phyloP scores from a whole-genome alignment of 1,139 yeast genomes.

The Hyphopichia pseudoburtonii region DNA sequence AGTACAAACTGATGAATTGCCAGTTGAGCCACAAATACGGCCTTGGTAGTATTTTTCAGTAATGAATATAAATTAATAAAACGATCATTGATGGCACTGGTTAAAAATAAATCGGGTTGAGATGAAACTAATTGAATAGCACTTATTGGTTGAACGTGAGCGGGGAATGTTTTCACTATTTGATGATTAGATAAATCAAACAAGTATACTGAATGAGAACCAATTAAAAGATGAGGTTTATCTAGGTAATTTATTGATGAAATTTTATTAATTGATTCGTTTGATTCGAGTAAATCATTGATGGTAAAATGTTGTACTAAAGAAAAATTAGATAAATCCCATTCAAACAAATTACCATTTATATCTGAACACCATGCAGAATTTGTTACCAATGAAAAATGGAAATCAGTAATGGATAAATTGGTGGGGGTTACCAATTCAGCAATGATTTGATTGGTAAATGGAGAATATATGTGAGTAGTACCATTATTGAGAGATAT shows the following conservation, averaged over 20 bases:
- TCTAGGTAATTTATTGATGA: conserved; percentile 34
- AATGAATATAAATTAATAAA: conserved; percentile 71
- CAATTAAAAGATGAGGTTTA: conserved; percentile 53
- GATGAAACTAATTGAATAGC: conserved; percentile 37
- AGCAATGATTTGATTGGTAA: conserved; percentile 53
- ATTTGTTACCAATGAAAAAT: conserved; percentile 39
- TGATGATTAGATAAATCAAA: conserved; percentile 40
- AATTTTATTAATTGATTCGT: conserved; percentile 30
- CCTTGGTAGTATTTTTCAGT: conserved; percentile 36
- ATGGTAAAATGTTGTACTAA: conserved; percentile 45
- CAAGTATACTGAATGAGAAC: conserved; percentile 61
- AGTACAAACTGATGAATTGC: conserved; percentile 49
- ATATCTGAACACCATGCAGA: conserved; percentile 66
- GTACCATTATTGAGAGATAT: conserved; percentile 69
- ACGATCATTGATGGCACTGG: conserved; percentile 76
- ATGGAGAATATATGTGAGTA: conserved; percentile 66
- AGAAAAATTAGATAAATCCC: conserved; percentile 53
- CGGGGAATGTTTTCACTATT: conserved; percentile 58
- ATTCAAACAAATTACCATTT: conserved; percentile 61
- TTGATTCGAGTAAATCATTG: conserved; percentile 32
- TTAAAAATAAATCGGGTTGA: conserved; percentile 49
- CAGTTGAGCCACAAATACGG: conserved; percentile 67
- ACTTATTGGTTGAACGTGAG: conserved; percentile 68
- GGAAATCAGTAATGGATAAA: conserved; percentile 54
- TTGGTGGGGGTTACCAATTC: conserved; percentile 54